Evolutionary conservation across 768 basidiomycete genomes (phyloP).

Genomic region (Auricularia heimuer): DNA sequence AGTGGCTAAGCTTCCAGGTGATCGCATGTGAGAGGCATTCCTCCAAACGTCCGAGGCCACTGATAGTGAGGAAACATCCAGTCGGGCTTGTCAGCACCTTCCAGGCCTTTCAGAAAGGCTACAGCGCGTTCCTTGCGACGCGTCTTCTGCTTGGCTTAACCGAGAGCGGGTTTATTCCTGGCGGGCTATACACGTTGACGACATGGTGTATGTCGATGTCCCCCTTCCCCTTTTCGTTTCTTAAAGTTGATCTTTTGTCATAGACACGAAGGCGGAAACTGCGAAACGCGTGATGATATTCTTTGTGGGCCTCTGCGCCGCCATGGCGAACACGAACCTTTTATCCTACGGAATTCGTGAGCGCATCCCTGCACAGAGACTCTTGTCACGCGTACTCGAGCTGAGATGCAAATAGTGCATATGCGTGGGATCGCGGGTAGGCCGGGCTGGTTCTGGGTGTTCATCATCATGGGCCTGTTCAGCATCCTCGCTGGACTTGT

Average conservation of each 20-base stretch:
- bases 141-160: not conserved
- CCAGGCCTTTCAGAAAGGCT: not conserved
- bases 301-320: not conserved
- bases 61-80: not conserved
- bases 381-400: not conserved
- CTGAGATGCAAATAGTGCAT: not conserved
- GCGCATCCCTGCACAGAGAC: not conserved
- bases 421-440: not conserved
- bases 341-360: not conserved
- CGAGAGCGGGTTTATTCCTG: not conserved
- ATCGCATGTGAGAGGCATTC: not conserved
- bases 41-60: not conserved
- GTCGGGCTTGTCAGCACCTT: slow-evolving; percentile 1
- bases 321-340: not conserved
- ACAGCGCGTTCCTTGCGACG: not conserved
- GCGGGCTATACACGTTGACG: not conserved
- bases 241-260: not conserved
- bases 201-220: not conserved
- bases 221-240: too few species aligned
- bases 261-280: not conserved
- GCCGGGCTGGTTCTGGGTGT: not conserved
- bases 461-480: not conserved
- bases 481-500: not conserved
- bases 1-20: not conserved
- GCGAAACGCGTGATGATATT: not conserved